Percentiles rank a stretch among this genome's conserved stretches.
Conservation (phyloP, 2,329 filamentous ascomycete genomes). For the Hypoxylon sp. region DNA sequence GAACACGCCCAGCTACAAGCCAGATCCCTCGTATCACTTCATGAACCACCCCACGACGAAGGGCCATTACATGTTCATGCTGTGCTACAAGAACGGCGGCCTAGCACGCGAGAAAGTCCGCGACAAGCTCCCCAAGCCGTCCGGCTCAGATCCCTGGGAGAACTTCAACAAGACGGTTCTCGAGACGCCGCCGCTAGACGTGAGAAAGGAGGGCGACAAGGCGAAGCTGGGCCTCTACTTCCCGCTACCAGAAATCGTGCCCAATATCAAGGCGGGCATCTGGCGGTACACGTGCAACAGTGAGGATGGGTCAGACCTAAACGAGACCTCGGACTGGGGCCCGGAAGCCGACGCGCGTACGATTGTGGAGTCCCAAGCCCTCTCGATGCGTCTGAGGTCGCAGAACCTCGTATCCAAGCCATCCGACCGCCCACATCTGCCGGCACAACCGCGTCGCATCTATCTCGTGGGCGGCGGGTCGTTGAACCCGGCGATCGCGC, state of each 20-base stretch:
- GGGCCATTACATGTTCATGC: conserved; percentile 99
- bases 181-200: conserved; percentile 77
- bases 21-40: conserved; percentile 94
- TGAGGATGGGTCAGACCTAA: conserved; percentile 68
- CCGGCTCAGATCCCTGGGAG: conserved; percentile 75
- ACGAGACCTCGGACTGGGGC: conserved; percentile 65
- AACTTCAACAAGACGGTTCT: conserved; percentile 83
- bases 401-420: conserved; percentile 78
- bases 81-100: conserved; percentile 99
- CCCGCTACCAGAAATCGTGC: conserved; percentile 93
- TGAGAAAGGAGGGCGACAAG: conserved; percentile 66
- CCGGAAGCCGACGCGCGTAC: conserved; percentile 81
- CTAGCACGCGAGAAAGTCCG: conserved; percentile 92
- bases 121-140: conserved; percentile 77
- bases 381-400: conserved; percentile 90
- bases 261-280: conserved; percentile 86
- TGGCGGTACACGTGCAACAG: conserved; percentile 82
- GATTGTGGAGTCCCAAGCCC: conserved; percentile 95
- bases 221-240: conserved; percentile 96
- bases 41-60: conserved; percentile 96
- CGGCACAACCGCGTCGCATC: conserved; percentile 87
- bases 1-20: conserved; percentile 92
- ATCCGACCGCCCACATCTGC: conserved; percentile 64
- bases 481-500: conserved; percentile 89
- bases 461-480: conserved; percentile 96